A percentile compares a stretch with the other conserved stretches of the same genome.
Conservation (phyloP, 148 eudicot genomes). For the Chenopodium berlandieri region DNA sequence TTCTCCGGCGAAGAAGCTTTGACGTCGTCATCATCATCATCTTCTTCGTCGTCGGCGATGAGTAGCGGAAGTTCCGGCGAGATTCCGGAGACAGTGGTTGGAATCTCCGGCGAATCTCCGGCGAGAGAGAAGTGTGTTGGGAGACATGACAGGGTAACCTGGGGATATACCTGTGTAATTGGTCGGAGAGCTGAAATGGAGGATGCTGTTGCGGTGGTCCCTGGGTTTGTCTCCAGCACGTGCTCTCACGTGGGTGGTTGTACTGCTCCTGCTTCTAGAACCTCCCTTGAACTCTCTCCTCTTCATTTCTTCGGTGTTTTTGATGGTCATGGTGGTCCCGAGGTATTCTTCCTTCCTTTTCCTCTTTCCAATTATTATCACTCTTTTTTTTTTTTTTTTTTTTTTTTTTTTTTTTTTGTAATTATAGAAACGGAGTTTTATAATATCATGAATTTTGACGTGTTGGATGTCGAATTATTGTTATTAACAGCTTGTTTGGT, state of each 20-base stretch:
- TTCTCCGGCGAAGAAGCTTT: conserved; percentile 17
- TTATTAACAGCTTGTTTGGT: no score
- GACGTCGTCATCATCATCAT: background rate
- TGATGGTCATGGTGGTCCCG: conserved; percentile 88
- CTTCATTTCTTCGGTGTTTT: conserved; percentile 76
- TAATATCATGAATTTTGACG: no score
- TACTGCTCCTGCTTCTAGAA: conserved; percentile 39
- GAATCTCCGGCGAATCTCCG: conserved; percentile 2
- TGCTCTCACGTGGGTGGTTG: conserved; percentile 60
- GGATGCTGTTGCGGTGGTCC: conserved; percentile 61
- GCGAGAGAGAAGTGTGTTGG: conserved; percentile 45
- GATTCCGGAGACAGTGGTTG: conserved; percentile 27
- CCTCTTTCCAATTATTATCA: background rate
- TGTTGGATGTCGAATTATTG: no score
- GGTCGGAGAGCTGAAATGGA: conserved; percentile 85
- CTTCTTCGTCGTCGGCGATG: conserved; percentile 12
- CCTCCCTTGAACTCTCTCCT: conserved; percentile 39
- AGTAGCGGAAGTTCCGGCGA: conserved; percentile 46
- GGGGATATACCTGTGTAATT: conserved; percentile 62
- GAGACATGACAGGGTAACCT: conserved; percentile 42
- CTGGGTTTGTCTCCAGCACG: conserved; percentile 45
- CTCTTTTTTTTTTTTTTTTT: background rate
- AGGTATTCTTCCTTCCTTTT: conserved; percentile 29
- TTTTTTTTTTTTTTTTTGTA: background rate
- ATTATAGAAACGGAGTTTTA: background rate